Base-by-base conservation (phyloP, 306 rosid species). In the Abrus precatorius region DNA sequence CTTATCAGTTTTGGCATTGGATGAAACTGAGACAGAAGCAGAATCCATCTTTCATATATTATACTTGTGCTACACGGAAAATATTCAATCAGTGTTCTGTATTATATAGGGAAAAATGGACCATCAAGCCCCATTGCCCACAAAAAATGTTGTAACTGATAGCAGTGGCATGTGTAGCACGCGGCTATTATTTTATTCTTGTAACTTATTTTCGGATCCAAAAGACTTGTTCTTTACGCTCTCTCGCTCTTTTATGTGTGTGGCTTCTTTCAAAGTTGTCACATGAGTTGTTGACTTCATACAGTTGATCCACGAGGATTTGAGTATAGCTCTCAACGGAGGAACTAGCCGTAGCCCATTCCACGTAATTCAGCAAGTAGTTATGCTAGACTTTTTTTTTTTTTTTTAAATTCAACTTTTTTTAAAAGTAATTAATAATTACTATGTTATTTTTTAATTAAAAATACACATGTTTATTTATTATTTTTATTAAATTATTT, bases 1-100 rank as follows among this genome's bases (percentile, higher is more conserved):
- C 38, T 87, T 80, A 1, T 65, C 1, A 12, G 10, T 50, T 50
- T 65, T 47, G 45, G 12, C 72, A 61, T 32, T 72, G 66, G 59
- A 63, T 28, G 57, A 71, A 41, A 48, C 9, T 40, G 66, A 48
- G 38, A 29, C 49, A 44, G 61, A 48, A 49, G 38, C 49, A 44
- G 61, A 8, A 3, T 52, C 74, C 83, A 83, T 83, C 43, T 69
- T 49, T 69, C 9, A 0, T 36, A 2, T 36, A 36, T 36, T 44
- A 4, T 3, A 49, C 33, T 30, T 29, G n/a, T 0, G 36, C 3
- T 13, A 7, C 1, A 40, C 34, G 36, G 33, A 67, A 48, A 9
- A 6, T 3, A 27, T 53, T n/a, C 5, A 0, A 14, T 28, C 20
- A 1, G 14, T 47, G 47, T 44, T 30, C 3, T 65, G 38, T 73